Evolutionary conservation across 179 eudicot genomes (phyloP).

Genomic region (Camellia oleifera): DNA sequence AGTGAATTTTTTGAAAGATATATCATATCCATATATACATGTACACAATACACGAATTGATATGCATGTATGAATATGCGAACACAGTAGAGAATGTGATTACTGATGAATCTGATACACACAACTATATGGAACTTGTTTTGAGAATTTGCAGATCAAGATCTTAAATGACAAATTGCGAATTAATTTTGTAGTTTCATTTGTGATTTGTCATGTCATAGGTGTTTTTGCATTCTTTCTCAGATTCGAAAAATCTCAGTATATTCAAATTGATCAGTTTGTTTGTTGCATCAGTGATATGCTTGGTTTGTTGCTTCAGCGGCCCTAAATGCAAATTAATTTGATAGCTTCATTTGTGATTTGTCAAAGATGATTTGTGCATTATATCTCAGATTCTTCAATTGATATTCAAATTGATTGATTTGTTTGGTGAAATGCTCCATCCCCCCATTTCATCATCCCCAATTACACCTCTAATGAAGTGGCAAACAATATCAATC

Average conservation of each 20-base stretch:
- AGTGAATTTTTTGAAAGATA: neutral
- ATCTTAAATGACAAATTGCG: neutral
- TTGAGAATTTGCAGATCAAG: neutral
- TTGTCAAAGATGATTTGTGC: too few species aligned
- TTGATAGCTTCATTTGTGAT: too few species aligned
- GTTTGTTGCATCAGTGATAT: neutral
- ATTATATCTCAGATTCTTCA: too few species aligned
- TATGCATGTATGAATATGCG: neutral
- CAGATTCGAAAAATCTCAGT: neutral
- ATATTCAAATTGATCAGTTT: neutral
- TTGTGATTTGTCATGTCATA: neutral
- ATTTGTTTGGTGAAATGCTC: too few species aligned
- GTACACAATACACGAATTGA: neutral
- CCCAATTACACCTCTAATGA: too few species aligned
- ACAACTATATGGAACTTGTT: neutral
- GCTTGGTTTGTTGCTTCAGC: neutral
- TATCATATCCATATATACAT: neutral
- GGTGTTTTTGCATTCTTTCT: neutral
- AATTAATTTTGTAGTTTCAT: slow-evolving; percentile 2
- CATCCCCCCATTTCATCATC: too few species aligned
- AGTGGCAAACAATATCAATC: too few species aligned
- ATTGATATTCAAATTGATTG: too few species aligned
- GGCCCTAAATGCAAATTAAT: too few species aligned
- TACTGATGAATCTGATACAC: neutral
- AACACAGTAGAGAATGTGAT: neutral